Evolutionary conservation across 768 basidiomycete species (phyloP).

Genomic region (Hydnomerulius pinastri): DNA sequence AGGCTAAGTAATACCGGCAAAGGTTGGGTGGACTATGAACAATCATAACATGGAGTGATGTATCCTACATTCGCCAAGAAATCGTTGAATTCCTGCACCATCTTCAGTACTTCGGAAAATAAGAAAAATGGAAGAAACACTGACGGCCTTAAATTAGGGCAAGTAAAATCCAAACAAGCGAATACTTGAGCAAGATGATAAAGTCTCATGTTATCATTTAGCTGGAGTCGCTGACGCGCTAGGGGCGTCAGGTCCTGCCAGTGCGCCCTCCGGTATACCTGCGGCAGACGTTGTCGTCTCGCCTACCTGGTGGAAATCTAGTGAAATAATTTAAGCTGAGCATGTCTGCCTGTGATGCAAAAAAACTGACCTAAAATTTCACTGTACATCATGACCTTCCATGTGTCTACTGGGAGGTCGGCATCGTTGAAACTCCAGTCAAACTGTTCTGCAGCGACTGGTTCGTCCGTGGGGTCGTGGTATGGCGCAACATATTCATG

Average conservation of each 20-base stretch:
- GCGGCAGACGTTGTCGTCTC: slow-evolving; percentile 44
- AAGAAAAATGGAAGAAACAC: slow-evolving; percentile 3
- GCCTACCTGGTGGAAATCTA: slow-evolving; percentile 83
- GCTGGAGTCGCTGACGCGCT: slow-evolving; percentile 11
- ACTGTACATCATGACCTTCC: slow-evolving; percentile 99
- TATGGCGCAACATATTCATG: slow-evolving; percentile 97
- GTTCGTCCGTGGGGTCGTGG: slow-evolving; percentile 98
- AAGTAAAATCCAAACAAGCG: neutral
- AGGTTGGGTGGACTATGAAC: slow-evolving; percentile 6
- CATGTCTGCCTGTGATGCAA: neutral
- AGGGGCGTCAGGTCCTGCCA: slow-evolving; percentile 59
- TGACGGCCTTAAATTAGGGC: slow-evolving; percentile 15
- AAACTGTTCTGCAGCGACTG: slow-evolving; percentile 89
- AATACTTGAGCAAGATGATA: slow-evolving; percentile 2
- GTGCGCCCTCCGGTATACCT: slow-evolving; percentile 58
- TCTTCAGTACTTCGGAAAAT: neutral
- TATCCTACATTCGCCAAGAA: slow-evolving; percentile 18
- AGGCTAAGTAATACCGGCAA: slow-evolving; percentile 5
- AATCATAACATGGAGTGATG: neutral
- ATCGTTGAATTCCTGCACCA: neutral
- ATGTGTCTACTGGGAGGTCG: slow-evolving; percentile 96
- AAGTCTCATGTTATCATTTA: slow-evolving; percentile 9
- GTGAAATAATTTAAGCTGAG: neutral
- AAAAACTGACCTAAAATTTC: slow-evolving; percentile 83
- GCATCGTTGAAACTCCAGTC: slow-evolving; percentile 99